These are phyloP conservation scores for Acer negundo DNA, from an alignment of 345 rosid genomes.

Conservation along the genomic window DNA sequence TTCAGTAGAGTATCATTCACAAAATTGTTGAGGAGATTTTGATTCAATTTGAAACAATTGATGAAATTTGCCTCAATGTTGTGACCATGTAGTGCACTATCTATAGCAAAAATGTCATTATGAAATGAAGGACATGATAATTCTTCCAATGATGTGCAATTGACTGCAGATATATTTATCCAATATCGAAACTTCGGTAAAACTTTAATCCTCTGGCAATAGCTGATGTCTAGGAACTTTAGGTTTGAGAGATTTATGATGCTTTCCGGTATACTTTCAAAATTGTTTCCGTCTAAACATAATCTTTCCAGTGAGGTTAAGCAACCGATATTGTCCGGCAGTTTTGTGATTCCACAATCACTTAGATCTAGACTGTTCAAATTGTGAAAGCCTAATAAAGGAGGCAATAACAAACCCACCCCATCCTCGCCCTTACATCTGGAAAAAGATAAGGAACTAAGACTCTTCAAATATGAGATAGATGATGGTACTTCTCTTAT, in stretches of 20 bases:
- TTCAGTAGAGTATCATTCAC: neutral
- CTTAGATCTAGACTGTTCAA: neutral
- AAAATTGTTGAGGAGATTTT: neutral
- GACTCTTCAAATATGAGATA: neutral
- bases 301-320: neutral
- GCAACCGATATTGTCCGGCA: neutral
- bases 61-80: neutral
- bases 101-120: neutral
- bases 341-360: neutral
- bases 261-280: neutral
- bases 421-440: too few relatives aligned
- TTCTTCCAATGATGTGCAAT: neutral
- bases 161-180: neutral
- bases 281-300: neutral
- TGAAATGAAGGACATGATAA: neutral
- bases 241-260: neutral
- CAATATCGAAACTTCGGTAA: neutral
- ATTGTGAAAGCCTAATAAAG: neutral
- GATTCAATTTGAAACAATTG: neutral
- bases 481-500: conserved; percentile 1
- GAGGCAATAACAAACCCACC: conserved; percentile 1
- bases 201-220: neutral
- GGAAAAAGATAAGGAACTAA: neutral
- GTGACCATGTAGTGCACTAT: neutral
- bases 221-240: neutral